Evolutionary conservation across 2,329 filamentous ascomycete species (phyloP), one percentile per base, ranked within the genome.

Genomic region (Phoma sp.): DNA sequence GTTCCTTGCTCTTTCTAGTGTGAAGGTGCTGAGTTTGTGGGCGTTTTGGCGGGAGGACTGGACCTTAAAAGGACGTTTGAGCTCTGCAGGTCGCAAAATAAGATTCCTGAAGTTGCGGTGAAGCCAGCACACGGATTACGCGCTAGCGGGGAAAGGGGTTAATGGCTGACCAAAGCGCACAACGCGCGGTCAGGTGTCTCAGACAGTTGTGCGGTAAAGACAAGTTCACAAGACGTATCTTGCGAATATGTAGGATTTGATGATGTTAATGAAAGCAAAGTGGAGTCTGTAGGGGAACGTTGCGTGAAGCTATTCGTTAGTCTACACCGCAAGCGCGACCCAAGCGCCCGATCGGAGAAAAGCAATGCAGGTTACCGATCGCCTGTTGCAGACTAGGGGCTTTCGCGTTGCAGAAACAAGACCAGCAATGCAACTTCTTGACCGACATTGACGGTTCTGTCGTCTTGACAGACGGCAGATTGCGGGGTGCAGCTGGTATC

Each of bases 91-190:
- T 57, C 53, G 58, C 58, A 65, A 52, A 62, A 56, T 65, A 67
- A 67, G 59, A 62, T 64, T 63, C 57, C 48, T 67, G 68, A 73
- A 70, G 54, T 70, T 71, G 70, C 69, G 69, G 70, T 73, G 69
- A 70, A 68, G 66, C 64, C 65, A 60, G 68, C 69, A 68, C 69
- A 68, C 69, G 60, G 69, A 68, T 67, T 62, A 54, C 53, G 52
- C 62, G 64, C 68, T 71, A 70, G 59, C 53, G 37, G 37, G 43
- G 47, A 65, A 57, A 57, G 61, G 57, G 58, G 61, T 69, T 68
- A 68, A 51, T 48, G 55, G 69, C 69, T 73, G 67, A 73, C 66
- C 60, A 60, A 59, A 65, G 61, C 61, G 57, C 60, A 46, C 36
- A 51, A 54, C 61, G 65, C 69, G 67, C 57, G 55, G 64, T 73